Percentiles rank a stretch among this genome's conserved stretches.
These are phyloP conservation scores for Geotrichum reessii DNA, from an alignment of 1,139 yeast genomes.

Conservation along the genomic window DNA sequence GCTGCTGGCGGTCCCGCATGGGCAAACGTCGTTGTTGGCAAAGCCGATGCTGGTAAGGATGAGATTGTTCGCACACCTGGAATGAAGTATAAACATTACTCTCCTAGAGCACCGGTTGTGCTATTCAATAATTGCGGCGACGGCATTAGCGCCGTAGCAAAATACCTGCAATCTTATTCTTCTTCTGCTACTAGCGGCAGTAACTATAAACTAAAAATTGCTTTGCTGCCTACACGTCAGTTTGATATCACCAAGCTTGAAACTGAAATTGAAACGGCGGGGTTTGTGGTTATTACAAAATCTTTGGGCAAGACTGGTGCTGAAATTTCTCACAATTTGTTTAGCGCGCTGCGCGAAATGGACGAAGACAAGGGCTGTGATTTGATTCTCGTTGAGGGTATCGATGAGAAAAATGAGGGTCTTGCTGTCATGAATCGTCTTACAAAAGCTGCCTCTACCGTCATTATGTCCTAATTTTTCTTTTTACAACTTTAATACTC, in stretches of 20 bases:
- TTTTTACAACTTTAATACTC: neutral
- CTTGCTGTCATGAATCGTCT: slow-evolving; percentile 91
- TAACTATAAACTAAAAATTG: slow-evolving; percentile 37
- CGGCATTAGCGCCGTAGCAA: slow-evolving; percentile 37
- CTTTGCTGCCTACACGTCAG: slow-evolving; percentile 41
- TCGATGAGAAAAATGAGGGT: slow-evolving; percentile 68
- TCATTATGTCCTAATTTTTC: slow-evolving; percentile 7
- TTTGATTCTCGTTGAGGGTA: slow-evolving; percentile 67
- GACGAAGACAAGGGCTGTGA: slow-evolving; percentile 58
- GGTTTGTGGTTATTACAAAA: neutral
- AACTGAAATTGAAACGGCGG: neutral
- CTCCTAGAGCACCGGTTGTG: slow-evolving; percentile 80
- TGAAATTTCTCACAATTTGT: slow-evolving; percentile 69
- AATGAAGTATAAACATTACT: slow-evolving; percentile 93
- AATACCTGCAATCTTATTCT: slow-evolving; percentile 20
- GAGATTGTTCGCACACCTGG: slow-evolving; percentile 93
- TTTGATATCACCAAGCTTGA: slow-evolving; percentile 18
- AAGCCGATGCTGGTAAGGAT: slow-evolving; percentile 53
- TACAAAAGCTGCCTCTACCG: slow-evolving; percentile 70
- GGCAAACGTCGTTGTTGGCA: slow-evolving; percentile 59
- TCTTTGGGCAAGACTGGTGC: slow-evolving; percentile 51
- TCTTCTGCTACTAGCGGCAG: neutral
- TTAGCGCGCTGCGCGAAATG: slow-evolving; percentile 62
- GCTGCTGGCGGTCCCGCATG: slow-evolving; percentile 60
- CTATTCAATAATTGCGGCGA: slow-evolving; percentile 50